Conservation (phyloP, 2,329 filamentous ascomycete genomes). For the Colletotrichum cereale region DNA sequence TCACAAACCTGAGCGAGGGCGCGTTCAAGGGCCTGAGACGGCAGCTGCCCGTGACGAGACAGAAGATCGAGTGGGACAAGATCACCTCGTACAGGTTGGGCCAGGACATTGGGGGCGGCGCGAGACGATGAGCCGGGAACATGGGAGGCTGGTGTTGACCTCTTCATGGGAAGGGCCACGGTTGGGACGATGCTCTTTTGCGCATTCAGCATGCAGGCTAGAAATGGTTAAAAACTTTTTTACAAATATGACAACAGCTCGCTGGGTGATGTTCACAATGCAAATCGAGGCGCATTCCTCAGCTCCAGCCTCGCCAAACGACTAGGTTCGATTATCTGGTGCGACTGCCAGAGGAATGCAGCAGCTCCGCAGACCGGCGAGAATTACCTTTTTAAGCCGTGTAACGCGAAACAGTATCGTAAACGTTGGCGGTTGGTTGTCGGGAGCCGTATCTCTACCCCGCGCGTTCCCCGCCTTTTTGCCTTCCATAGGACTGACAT, state of each 20-base stretch:
- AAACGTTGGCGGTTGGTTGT: constrained; percentile 7
- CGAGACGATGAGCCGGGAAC: constrained; percentile 57
- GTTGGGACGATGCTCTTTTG: constrained; percentile 10
- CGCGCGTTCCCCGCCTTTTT: constrained; percentile 39
- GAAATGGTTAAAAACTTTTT: background rate
- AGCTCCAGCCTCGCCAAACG: background rate
- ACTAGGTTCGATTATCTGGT: background rate
- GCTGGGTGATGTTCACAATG: background rate
- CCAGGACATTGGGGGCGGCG: constrained; percentile 80
- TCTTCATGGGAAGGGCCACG: background rate
- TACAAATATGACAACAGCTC: background rate
- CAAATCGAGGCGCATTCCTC: background rate
- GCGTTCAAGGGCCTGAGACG: constrained; percentile 93
- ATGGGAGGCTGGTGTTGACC: background rate
- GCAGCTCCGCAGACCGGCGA: constrained; percentile 4
- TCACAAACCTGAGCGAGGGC: constrained; percentile 89
- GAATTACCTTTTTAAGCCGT: constrained; percentile 22
- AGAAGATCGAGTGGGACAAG: constrained; percentile 99
- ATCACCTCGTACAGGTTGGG: constrained; percentile 91
- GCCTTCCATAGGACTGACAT: constrained; percentile 11
- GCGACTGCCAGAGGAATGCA: background rate
- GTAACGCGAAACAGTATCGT: constrained; percentile 11
- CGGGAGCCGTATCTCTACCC: constrained; percentile 10
- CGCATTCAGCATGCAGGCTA: constrained; percentile 12
- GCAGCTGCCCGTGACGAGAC: constrained; percentile 94